A percentile compares a stretch with the other conserved stretches of the same genome.
phyloP scores from a whole-genome alignment of 2,329 filamentous ascomycete genomes.

The Hypomyces perniciosus region DNA sequence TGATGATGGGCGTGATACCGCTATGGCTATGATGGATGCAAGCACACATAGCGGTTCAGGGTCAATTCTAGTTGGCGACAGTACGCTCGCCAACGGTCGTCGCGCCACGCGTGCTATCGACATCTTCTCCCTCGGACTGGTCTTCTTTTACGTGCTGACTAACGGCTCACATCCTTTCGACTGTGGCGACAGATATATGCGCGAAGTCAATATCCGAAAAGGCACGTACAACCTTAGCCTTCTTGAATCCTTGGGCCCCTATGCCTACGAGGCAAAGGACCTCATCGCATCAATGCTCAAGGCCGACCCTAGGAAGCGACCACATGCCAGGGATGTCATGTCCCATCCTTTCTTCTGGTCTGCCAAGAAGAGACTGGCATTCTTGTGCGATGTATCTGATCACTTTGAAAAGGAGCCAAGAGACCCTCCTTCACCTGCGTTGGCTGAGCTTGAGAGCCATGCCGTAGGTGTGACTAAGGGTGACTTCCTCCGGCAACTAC shows the following conservation, averaged over 20 bases:
- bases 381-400: slow-evolving; percentile 94
- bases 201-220: slow-evolving; percentile 95
- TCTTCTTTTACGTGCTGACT: slow-evolving; percentile 99
- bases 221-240: slow-evolving; percentile 67
- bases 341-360: slow-evolving; percentile 97
- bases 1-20: slow-evolving; percentile 56
- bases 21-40: slow-evolving; percentile 40
- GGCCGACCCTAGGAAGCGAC: slow-evolving; percentile 50
- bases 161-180: slow-evolving; percentile 90
- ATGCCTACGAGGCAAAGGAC: slow-evolving; percentile 80
- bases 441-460: slow-evolving; percentile 53
- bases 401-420: slow-evolving; percentile 90
- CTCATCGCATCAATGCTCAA: slow-evolving; percentile 75
- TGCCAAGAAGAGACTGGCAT: slow-evolving; percentile 78
- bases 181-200: slow-evolving; percentile 88
- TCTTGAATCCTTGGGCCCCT: slow-evolving; percentile 72
- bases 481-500: slow-evolving; percentile 74
- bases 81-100: slow-evolving; percentile 50
- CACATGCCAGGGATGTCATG: slow-evolving; percentile 73
- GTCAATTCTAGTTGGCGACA: slow-evolving; percentile 50
- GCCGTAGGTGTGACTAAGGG: slow-evolving; percentile 51
- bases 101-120: slow-evolving; percentile 94
- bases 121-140: slow-evolving; percentile 91
- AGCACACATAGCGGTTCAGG: slow-evolving; percentile 57
- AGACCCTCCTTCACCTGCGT: slow-evolving; percentile 67